Base-by-base conservation (phyloP, 1,284 basidiomycete genomes). In the Ceratorhiza oryzae-sativae region DNA sequence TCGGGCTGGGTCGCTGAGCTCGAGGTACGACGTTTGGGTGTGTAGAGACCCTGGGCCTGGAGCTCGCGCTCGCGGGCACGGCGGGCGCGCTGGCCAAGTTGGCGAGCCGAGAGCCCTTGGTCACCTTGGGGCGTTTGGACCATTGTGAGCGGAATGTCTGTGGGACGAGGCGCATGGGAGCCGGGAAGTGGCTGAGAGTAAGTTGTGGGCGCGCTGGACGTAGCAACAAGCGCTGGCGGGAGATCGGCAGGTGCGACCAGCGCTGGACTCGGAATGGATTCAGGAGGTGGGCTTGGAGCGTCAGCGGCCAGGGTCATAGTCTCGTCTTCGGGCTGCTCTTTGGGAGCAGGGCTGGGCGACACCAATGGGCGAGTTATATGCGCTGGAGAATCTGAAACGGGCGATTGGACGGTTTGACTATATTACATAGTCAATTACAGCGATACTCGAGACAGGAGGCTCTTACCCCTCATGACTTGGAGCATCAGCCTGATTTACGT, bases 11-110 rank as follows among this genome's bases (percentile, higher is more conserved):
- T 53, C 15, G 62, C 62, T 1, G 48, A 67, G 36, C 62, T 67
- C 62, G 62, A 53, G 13, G 48, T 67, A 23, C 62, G 62, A 32
- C 62, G 62, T 53, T 53, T 67, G 10, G 61, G 61, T 3, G 48
- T 51, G 20, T 65, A 65, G n/a, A 65, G 48, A 1, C 61, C 61
- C 18, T 65, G 61, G 25, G 61, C 61, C 34, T 65, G 61, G 36
- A 67, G 63, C 20, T 67, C 63, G 20, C 63, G 63, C 27, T 67
- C 63, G 32, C 63, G 63, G 15, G 63, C 63, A 9, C 63, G 63
- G 34, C 63, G 63, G 13, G 63, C 63, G 20, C 63, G 63, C 27
- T 67, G 63, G 6, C 63, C 63, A 5, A 67, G 63, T 36, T 67
- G 63, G 32, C 63, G 63, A 3, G 63, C 63, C n/a, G 49, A 23